A percentile compares a stretch with the other conserved stretches of the same genome.
Conservation (phyloP, 306 rosid genomes). For the Fagus sylvatica region DNA sequence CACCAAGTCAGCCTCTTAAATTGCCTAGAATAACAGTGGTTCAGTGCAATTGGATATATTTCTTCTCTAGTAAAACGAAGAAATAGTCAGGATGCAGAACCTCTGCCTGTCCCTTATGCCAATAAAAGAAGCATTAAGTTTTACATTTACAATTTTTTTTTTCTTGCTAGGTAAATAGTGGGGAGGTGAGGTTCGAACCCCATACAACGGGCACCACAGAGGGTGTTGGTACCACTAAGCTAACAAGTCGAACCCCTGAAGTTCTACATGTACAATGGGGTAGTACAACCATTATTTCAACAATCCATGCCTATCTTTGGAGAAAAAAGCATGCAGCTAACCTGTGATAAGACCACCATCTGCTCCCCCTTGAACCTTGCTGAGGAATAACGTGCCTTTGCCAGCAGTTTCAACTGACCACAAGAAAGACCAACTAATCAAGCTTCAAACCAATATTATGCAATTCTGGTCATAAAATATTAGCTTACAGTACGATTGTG, state of each 20-base stretch:
- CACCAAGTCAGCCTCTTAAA: background rate
- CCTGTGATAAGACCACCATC: conserved; percentile 93
- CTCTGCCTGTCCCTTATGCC: background rate
- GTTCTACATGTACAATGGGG: too few relatives aligned
- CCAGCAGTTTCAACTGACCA: conserved; percentile 76
- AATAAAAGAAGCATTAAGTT: background rate
- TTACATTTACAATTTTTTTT: too few relatives aligned
- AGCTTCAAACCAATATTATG: conserved; percentile 10
- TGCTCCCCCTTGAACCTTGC: conserved; percentile 92
- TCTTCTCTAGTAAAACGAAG: background rate
- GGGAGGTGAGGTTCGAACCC: too few relatives aligned
- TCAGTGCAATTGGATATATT: background rate
- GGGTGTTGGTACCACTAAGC: too few relatives aligned
- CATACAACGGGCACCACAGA: too few relatives aligned
- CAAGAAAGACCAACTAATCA: conserved; percentile 12
- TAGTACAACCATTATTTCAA: conserved; percentile 5
- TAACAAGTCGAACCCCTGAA: too few relatives aligned
- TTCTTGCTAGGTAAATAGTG: too few relatives aligned
- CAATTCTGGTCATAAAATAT: conserved; percentile 1
- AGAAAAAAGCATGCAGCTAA: conserved; percentile 37
- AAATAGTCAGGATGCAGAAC: background rate
- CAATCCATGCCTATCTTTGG: conserved; percentile 18
- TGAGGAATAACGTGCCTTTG: conserved; percentile 85
- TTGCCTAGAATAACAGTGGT: background rate
- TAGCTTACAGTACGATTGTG: conserved; percentile 13